These are phyloP conservation scores for Erigeron canadensis DNA, from an alignment of 129 eudicot genomes.

Conservation along the genomic window DNA sequence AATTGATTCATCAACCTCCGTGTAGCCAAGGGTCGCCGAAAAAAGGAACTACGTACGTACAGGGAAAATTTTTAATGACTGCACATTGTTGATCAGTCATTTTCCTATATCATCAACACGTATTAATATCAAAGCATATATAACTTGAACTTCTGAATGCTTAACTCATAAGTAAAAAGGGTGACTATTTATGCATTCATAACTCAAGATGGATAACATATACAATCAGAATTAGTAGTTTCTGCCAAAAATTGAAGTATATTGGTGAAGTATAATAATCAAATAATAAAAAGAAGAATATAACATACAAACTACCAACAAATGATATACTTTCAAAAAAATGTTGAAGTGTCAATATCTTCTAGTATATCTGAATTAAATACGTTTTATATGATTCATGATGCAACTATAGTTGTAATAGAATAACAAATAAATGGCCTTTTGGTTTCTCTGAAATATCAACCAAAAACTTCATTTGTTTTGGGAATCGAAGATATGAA, in stretches of 20 bases:
- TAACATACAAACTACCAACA: constrained; percentile 27
- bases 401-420: not conserved
- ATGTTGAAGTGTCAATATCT: constrained; percentile 33
- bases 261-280: not conserved
- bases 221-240: constrained; percentile 18
- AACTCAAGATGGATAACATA: constrained; percentile 1
- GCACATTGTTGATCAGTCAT: constrained; percentile 18
- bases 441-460: no score
- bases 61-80: not conserved
- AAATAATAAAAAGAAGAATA: constrained; percentile 1
- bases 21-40: not conserved
- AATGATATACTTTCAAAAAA: constrained; percentile 25
- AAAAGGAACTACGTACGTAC: constrained; percentile 4
- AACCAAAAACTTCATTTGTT: no score
- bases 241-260: not conserved
- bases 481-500: no score
- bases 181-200: not conserved
- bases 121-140: not conserved
- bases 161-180: constrained; percentile 19
- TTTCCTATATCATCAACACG: constrained; percentile 17
- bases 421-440: no score
- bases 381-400: not conserved
- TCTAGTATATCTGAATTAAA: constrained; percentile 18
- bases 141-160: constrained; percentile 15
- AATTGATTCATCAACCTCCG: constrained; percentile 27